Evolutionary conservation across 1,139 yeast genomes (phyloP), one percentile per base, ranked within the genome.

Genomic region (Kurtzmaniella quercitrusa): DNA sequence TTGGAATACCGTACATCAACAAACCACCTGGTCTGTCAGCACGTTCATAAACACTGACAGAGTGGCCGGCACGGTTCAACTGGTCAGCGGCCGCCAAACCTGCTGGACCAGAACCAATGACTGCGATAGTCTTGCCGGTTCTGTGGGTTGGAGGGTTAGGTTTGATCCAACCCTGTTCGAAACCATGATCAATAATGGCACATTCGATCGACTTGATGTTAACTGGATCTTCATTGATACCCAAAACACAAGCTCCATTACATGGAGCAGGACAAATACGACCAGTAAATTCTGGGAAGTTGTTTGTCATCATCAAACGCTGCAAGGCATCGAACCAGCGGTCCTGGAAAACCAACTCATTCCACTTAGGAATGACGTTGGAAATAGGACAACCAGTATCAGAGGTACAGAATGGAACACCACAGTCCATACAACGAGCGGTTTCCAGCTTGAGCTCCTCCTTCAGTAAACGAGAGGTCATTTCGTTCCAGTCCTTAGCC

Each of bases 381-480:
- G 98, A 89, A 53, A 93, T 86, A 46, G 98, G 98, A 71, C 98
- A 93, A 49, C 98, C 98, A 40, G 96, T 86, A 65, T 93, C 98
- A 36, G 96, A 85, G 60, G 94, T 95, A 74, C 98, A 93, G 80
- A 91, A 93, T 47, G 98, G 98, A 56, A 93, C 95, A 72, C 98
- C 98, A 74, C 98, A 93, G 68, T 93, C 98, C 96, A 93, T 93
- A 78, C 98, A 93, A 67, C 98, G 82, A n/a, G 98, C 97, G 45
- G 98, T 88, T 71, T 93, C 98, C 60, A 77, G 78, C 61, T 83
- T 80, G 60, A 93, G 82, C 53, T 93, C 98, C 44, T 86, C 91
- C 66, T 86, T 85, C 48, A 89, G 74, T 53, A 93, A 76, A 50
- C 96, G 82, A 15, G 80, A 69, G 16, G 95, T 83, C 66, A 93